Base-by-base conservation (phyloP, 1,139 yeast species). In the Casaregolazyma suthepensis region DNA sequence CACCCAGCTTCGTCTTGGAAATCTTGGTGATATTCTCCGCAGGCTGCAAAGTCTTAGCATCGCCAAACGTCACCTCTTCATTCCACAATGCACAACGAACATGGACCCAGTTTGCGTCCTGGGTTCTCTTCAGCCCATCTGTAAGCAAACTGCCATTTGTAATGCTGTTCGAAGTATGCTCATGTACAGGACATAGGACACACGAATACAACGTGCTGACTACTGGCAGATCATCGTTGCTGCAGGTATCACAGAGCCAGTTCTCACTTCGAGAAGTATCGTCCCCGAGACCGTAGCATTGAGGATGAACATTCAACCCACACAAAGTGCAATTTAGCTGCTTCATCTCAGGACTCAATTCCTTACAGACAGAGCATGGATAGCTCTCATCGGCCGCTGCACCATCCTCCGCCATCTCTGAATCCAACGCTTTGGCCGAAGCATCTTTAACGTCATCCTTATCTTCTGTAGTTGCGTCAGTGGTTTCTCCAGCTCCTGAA, bases 231-330 rank as follows among this genome's bases (percentile, higher is more conserved):
- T 81, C 66, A 52, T 83, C 85, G 63, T 90, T 90, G 2, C 82
- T 72, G 65, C 98, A 91, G 1, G 84, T 77, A 62, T 89, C 96
- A 70, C 98, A 91, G 37, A 78, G 69, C 98, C 98, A 91, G 51
- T 58, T 48, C 17, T 46, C 48, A 1, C 45, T 48, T 5, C 55
- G 46, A 31, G 22, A 46, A 19, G 26, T 46, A 5, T 42, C 38
- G n/a, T 15, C 29, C 12, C 44, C 47, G 19, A 54, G 50, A 5
- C 61, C 61, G 42, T 58, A 58, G 48, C 61, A 58, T 3, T 26
- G 42, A 35, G 50, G 47, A 42, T 91, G 98, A 1, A 85, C 90
- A 54, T 76, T 76, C 23, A 88, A 72, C 0, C 88, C 87, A 72
- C 98, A 91, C 20, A 76, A 74, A 1, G 75, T 68, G 66, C 97